Evolutionary conservation across 1,284 basidiomycete species (phyloP).

Genomic region (Apiotrichum gamsii): DNA sequence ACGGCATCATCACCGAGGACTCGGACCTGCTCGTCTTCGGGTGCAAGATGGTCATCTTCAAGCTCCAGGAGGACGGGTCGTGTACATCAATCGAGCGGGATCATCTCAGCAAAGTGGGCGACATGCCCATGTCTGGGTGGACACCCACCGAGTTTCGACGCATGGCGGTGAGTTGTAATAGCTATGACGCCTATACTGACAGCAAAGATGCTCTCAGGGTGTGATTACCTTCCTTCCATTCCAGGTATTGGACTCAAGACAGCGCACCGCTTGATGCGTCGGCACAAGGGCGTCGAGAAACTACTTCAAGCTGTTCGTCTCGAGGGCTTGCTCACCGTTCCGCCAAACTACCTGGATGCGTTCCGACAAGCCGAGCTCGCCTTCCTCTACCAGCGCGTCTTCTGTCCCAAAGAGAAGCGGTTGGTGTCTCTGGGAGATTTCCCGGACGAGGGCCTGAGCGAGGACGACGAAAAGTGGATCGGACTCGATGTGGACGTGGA

Average conservation of each 20-base stretch:
- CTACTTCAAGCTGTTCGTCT: constrained; percentile 66
- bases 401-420: constrained; percentile 61
- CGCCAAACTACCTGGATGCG: constrained; percentile 65
- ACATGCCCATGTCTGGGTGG: constrained; percentile 81
- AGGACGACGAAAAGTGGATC: constrained; percentile 64
- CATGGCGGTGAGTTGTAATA: constrained; percentile 69
- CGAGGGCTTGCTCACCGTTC: constrained; percentile 80
- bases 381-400: constrained; percentile 91
- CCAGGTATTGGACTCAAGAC: constrained; percentile 94
- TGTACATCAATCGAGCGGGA: constrained; percentile 73
- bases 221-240: constrained; percentile 96
- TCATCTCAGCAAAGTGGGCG: constrained; percentile 66
- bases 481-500: constrained; percentile 54
- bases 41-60: constrained; percentile 69
- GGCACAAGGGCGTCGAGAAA: constrained; percentile 80
- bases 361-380: constrained; percentile 76
- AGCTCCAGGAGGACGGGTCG: constrained; percentile 71
- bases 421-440: constrained; percentile 65
- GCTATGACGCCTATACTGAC: too few species aligned
- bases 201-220: constrained; percentile 76
- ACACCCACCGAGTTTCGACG: constrained; percentile 79
- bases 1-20: constrained; percentile 95
- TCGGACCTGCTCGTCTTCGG: constrained; percentile 97
- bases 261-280: constrained; percentile 74
- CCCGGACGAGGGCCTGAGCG: constrained; percentile 53